Evolutionary conservation across 2,329 filamentous ascomycete genomes (phyloP).

Genomic region (Hymenoscyphus repandus): DNA sequence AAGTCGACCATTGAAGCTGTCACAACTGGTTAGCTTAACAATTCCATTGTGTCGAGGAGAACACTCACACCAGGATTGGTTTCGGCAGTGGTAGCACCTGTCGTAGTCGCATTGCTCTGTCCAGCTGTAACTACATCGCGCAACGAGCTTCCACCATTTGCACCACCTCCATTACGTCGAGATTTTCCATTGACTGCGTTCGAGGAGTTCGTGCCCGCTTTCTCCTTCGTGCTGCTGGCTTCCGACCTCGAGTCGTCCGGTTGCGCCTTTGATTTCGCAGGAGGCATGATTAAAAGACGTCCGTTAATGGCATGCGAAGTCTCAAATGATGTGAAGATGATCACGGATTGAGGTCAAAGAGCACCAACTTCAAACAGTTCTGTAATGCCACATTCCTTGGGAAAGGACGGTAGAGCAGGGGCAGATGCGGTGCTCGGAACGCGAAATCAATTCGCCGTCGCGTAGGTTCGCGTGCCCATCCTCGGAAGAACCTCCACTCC

Average conservation of each 20-base stretch:
- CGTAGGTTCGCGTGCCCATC: too few relatives aligned
- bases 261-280: constrained; percentile 26
- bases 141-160: constrained; percentile 24
- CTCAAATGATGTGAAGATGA: neutral
- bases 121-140: constrained; percentile 27
- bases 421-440: too few relatives aligned
- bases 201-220: constrained; percentile 17
- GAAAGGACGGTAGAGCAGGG: neutral
- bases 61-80: constrained; percentile 26
- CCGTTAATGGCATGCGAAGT: neutral
- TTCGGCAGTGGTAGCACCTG: constrained; percentile 18
- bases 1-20: constrained; percentile 60
- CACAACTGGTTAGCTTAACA: neutral
- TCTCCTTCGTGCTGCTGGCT: constrained; percentile 34
- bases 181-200: constrained; percentile 27
- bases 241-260: constrained; percentile 34
- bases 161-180: constrained; percentile 22
- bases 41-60: neutral
- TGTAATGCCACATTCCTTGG: neutral
- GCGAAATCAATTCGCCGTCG: too few relatives aligned
- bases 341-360: too few relatives aligned
- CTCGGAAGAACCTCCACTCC: too few relatives aligned
- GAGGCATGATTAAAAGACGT: constrained; percentile 23
- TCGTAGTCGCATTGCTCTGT: constrained; percentile 9
- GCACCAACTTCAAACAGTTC: neutral